These are phyloP conservation scores for Bolboschoenus planiculmis DNA, from an alignment of 176 grass and related monocot species.

Conservation along the genomic window DNA sequence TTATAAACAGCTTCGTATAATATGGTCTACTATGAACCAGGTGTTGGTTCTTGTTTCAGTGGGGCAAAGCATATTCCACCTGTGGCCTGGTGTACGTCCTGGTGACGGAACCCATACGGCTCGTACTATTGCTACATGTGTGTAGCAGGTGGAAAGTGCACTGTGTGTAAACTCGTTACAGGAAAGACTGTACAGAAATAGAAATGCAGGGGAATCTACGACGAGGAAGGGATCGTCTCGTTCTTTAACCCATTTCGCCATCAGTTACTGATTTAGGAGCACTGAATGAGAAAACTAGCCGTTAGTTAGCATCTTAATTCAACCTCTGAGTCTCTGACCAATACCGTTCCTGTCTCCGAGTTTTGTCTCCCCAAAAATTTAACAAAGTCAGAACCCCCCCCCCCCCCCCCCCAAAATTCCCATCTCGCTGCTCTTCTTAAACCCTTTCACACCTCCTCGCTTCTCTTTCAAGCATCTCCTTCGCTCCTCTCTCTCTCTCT, in stretches of 20 bases:
- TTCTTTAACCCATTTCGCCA: slow-evolving; percentile 7
- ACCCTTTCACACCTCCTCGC: neutral
- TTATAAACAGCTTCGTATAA: neutral
- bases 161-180: neutral
- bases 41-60: neutral
- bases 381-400: slow-evolving; percentile 7
- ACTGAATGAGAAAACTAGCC: slow-evolving; percentile 26
- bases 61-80: neutral
- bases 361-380: slow-evolving; percentile 27
- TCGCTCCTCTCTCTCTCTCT: neutral
- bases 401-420: neutral
- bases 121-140: neutral
- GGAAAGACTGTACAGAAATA: neutral
- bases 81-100: neutral
- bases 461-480: slow-evolving; percentile 16
- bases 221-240: neutral
- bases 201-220: neutral
- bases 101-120: neutral
- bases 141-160: neutral
- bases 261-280: slow-evolving; percentile 3
- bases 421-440: slow-evolving; percentile 3
- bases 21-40: neutral
- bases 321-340: slow-evolving; percentile 17
- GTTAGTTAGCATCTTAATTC: slow-evolving; percentile 16
- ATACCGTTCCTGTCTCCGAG: neutral